Conservation (phyloP, 164 flowering plant species). For the Liquidambar formosana region DNA sequence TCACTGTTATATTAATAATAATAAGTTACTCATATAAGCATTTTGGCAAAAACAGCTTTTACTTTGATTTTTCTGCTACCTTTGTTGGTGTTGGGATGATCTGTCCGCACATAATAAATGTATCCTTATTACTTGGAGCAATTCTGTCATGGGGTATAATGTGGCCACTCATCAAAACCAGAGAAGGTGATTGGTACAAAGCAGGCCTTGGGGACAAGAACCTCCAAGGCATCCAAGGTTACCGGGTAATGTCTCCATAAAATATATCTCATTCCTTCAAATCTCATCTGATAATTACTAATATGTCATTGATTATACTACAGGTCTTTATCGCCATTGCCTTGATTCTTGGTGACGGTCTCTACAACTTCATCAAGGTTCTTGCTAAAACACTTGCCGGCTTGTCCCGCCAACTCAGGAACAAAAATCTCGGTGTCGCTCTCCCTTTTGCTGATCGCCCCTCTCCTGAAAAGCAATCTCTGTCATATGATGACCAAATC, state of each 20-base stretch:
- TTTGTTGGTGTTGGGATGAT: too few species aligned
- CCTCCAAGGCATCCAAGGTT: constrained; percentile 56
- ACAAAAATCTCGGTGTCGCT: constrained; percentile 11
- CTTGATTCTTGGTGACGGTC: constrained; percentile 47
- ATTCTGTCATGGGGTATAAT: too few species aligned
- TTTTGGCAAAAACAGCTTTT: too few species aligned
- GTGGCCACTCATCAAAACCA: constrained; percentile 53
- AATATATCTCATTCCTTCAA: not conserved
- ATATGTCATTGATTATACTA: not conserved
- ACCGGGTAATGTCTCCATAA: constrained; percentile 29
- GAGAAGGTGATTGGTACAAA: constrained; percentile 47
- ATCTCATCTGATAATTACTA: not conserved
- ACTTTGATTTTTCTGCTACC: too few species aligned
- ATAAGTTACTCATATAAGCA: constrained; percentile 46
- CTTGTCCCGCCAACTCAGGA: constrained; percentile 20
- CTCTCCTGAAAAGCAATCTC: constrained; percentile 2
- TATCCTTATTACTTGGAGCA: too few species aligned
- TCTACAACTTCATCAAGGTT: constrained; percentile 37
- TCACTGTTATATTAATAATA: constrained; percentile 47
- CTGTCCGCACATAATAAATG: too few species aligned
- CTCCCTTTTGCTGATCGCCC: constrained; percentile 28
- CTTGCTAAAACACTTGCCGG: constrained; percentile 21
- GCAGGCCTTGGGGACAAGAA: constrained; percentile 16
- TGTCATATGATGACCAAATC: constrained; percentile 39
- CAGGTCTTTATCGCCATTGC: constrained; percentile 45